Conservation (phyloP, 2,329 filamentous ascomycete genomes). For the Fusarium miscanthi region DNA sequence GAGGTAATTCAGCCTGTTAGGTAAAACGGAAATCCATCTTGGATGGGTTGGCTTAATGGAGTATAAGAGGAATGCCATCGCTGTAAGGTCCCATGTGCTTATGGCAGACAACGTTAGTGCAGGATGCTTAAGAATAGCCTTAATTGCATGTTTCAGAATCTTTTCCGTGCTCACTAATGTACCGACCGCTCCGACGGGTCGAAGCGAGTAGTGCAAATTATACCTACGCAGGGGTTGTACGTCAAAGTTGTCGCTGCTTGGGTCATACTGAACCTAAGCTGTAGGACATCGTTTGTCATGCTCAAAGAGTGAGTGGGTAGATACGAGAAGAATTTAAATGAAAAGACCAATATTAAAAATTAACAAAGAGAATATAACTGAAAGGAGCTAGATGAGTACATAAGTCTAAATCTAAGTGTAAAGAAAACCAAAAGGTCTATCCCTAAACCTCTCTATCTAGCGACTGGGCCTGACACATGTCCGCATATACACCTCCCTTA, state of each 20-base stretch:
- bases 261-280: neutral
- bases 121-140: conserved; percentile 4
- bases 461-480: conserved; percentile 35
- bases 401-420: neutral
- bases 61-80: neutral
- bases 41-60: neutral
- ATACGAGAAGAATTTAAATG: fast-evolving
- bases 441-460: conserved; percentile 2
- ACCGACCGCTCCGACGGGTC: neutral
- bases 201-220: neutral
- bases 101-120: neutral
- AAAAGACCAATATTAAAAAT: fast-evolving
- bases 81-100: too few species aligned
- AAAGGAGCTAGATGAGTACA: too few species aligned
- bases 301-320: fast-evolving
- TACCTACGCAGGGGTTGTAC: neutral
- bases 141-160: neutral
- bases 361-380: neutral
- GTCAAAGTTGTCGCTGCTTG: neutral
- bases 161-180: neutral
- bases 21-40: neutral
- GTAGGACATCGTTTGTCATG: neutral
- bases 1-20: conserved; percentile 7
- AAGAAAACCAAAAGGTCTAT: neutral
- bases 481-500: conserved; percentile 38